These are phyloP conservation scores for Leccinum ochraceum DNA, from an alignment of 768 basidiomycete species.

Conservation along the genomic window DNA sequence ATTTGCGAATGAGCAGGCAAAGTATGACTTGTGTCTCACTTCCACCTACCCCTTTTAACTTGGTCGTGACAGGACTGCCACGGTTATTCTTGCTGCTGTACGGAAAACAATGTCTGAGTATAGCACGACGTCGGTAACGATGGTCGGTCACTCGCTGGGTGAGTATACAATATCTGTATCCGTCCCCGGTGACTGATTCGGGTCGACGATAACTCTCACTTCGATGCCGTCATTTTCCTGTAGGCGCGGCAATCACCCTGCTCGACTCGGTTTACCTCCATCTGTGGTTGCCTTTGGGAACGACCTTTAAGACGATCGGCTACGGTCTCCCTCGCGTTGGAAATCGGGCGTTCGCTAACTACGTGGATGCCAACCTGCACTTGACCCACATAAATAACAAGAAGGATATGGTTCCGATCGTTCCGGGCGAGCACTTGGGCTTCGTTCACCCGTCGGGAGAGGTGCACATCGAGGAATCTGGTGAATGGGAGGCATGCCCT, in stretches of 20 bases:
- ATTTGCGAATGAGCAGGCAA: no score
- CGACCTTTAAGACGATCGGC: constrained; percentile 10
- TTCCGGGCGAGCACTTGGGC: constrained; percentile 36
- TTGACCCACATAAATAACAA: constrained; percentile 59
- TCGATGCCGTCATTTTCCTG: not conserved
- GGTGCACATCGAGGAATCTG: constrained; percentile 38
- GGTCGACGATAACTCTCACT: not conserved
- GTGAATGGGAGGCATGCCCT: constrained; percentile 55
- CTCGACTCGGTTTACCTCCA: not conserved
- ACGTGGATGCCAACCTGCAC: constrained; percentile 36
- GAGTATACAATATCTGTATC: constrained; percentile 1
- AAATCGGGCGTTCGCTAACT: not conserved
- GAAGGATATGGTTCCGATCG: constrained; percentile 41
- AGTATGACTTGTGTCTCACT: no score
- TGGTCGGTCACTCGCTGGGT: constrained; percentile 48
- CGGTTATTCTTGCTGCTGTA: constrained; percentile 31
- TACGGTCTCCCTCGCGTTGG: constrained; percentile 20
- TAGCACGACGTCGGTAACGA: constrained; percentile 39
- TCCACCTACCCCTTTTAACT: no score
- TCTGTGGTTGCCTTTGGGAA: not conserved
- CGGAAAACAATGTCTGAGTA: constrained; percentile 38
- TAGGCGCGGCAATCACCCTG: constrained; percentile 39
- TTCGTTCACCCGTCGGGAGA: constrained; percentile 35
- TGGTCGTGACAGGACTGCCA: no score
- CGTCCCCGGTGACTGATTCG: not conserved